Evolutionary conservation across 1,284 basidiomycete species (phyloP), one percentile per base, ranked within the genome.

Genomic region (Kwoniella shivajii): DNA sequence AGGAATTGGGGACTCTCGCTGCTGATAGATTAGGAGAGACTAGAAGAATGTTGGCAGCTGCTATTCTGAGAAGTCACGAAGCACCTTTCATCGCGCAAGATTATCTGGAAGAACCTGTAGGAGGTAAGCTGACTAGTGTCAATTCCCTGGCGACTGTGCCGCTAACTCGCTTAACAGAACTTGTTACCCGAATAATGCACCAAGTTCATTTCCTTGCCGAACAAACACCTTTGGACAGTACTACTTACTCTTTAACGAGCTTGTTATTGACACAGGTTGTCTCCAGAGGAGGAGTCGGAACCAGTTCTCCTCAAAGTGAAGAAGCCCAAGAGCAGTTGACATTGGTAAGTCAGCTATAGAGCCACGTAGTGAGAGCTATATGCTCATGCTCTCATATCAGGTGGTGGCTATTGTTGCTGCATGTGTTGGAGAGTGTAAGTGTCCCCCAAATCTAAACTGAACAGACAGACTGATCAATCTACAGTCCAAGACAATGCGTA

Each of bases 271-370:
- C 81, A 7, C 82, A 84, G 54, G 85, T 97, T 18, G 81, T 94
- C 7, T 71, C 79, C 1, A 80, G 82, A 22, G 90, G 89, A 18
- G 92, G 90, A 0, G 80, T 94, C 18, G 81, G 81, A 0, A 71
- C 81, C 14, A 79, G 81, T 6, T 81, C 56, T 57, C 86, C 51
- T 84, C 88, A 60, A 65, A 75, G 63, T 36, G 92, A 95, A 48
- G 86, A 88, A 60, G 84, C 85, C 0, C 80, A 94, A 31, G 95
- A 99, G 76, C 95, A 98, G 76, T 82, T 96, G 6, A 83, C 90
- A 9, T 82, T 99, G 20, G 84, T 66, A 26, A 50, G 63, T 55
- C 42, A 36, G 26, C 29, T n/a, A 20, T 33, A 6, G 29, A 14
- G 14, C 34, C 7, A 16, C 13, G 38, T 31, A 2, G n/a, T 7